Percentiles rank a stretch among this genome's conserved stretches.
Conservation (phyloP, 2,329 filamentous ascomycete genomes). For the Stromatinia cepivora region DNA sequence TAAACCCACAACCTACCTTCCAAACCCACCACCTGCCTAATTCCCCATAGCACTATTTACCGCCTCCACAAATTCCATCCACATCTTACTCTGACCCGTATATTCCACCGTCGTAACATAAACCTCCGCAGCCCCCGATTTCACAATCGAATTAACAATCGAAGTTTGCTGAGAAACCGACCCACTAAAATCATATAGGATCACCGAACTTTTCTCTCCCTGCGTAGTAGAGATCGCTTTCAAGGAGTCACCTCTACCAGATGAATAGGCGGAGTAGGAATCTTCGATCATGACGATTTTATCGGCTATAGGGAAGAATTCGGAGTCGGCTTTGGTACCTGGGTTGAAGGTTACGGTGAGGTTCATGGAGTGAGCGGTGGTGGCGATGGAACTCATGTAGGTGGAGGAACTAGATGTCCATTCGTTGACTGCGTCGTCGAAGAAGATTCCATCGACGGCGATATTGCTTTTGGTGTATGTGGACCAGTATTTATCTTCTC, state of each 20-base stretch:
- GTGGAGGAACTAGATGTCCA: neutral
- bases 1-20: neutral
- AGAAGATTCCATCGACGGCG: slow-evolving; percentile 13
- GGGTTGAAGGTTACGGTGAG: slow-evolving; percentile 21
- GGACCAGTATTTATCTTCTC: slow-evolving; percentile 22
- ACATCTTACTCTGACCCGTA: slow-evolving; percentile 9
- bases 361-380: neutral
- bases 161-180: neutral
- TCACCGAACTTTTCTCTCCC: neutral
- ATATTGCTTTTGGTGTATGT: slow-evolving; percentile 13
- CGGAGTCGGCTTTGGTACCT: neutral
- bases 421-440: slow-evolving; percentile 7
- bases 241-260: neutral
- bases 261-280: neutral
- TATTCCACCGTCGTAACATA: slow-evolving; percentile 14
- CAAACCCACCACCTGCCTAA: neutral
- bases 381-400: slow-evolving; percentile 6
- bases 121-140: neutral
- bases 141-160: neutral
- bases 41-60: neutral
- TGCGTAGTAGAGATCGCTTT: neutral
- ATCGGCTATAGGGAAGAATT: slow-evolving; percentile 19
- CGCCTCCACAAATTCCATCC: slow-evolving; percentile 4
- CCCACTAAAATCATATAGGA: slow-evolving; percentile 12
- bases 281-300: slow-evolving; percentile 17